Conservation (phyloP, 2,329 filamentous ascomycete genomes). For the Apiospora sp. region DNA sequence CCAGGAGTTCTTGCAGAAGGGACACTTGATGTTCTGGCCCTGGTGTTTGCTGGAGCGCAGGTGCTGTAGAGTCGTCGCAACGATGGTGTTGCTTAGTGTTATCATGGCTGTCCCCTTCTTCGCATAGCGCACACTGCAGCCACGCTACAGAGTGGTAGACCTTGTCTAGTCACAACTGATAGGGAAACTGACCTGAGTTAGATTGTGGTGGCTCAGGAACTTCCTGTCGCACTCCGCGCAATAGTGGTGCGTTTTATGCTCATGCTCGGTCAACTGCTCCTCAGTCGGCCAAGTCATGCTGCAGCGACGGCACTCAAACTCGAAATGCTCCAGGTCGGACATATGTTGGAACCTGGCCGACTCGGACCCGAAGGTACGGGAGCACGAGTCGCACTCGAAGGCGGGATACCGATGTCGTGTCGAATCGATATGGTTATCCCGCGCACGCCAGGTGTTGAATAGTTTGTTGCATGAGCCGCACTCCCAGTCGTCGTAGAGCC, state of each 20-base stretch:
- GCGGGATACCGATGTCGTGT: slow-evolving; percentile 28
- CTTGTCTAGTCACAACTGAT: background rate
- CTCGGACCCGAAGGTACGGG: slow-evolving; percentile 28
- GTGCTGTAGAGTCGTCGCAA: slow-evolving; percentile 51
- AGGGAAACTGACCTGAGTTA: slow-evolving; percentile 42
- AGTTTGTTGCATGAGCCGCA: slow-evolving; percentile 33
- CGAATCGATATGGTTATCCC: slow-evolving; percentile 32
- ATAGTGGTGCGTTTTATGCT: slow-evolving; percentile 41
- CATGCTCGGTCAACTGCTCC: slow-evolving; percentile 35
- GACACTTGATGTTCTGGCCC: slow-evolving; percentile 55
- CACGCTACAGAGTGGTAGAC: too few species aligned
- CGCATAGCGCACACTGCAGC: too few species aligned
- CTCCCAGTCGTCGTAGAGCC: slow-evolving; percentile 8
- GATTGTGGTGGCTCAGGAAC: slow-evolving; percentile 42
- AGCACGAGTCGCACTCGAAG: slow-evolving; percentile 35
- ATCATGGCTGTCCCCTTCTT: background rate
- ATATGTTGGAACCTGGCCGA: slow-evolving; percentile 39
- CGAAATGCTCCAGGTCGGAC: slow-evolving; percentile 40
- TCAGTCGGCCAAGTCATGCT: slow-evolving; percentile 31
- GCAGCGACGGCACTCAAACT: slow-evolving; percentile 40
- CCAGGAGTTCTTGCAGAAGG: slow-evolving; percentile 58
- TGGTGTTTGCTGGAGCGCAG: slow-evolving; percentile 60
- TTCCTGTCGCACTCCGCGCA: slow-evolving; percentile 44
- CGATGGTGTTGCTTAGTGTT: background rate
- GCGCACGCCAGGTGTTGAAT: slow-evolving; percentile 29